Conservation (phyloP, 2,329 filamentous ascomycete species). For the Beauveria rudraprayagi region DNA sequence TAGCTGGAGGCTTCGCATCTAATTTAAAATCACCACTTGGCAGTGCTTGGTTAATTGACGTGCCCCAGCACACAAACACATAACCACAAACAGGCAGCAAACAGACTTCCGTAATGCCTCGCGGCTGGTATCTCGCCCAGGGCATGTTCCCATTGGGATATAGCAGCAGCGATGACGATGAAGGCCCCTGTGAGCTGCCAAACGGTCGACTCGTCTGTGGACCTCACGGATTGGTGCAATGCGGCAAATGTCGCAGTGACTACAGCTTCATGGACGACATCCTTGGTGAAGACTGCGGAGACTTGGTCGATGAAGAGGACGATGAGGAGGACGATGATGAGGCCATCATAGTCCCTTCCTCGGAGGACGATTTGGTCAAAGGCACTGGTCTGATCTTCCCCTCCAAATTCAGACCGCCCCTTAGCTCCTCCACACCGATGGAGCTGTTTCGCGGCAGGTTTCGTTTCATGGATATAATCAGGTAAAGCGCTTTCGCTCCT, state of each 20-base stretch:
- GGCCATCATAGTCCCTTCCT: neutral
- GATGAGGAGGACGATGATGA: neutral
- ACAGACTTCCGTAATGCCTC: conserved; percentile 9
- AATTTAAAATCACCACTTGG: too few species aligned
- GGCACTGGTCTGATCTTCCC: conserved; percentile 19
- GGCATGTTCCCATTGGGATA: conserved; percentile 11
- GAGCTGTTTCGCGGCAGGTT: conserved; percentile 20
- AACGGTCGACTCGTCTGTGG: conserved; percentile 29
- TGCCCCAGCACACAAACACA: neutral
- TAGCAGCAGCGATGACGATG: conserved; percentile 23
- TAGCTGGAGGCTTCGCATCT: too few species aligned
- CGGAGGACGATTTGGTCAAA: neutral
- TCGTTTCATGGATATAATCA: conserved; percentile 7
- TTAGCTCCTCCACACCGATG: conserved; percentile 11
- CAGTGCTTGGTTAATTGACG: too few species aligned
- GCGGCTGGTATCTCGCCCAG: conserved; percentile 12
- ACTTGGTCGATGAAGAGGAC: conserved; percentile 4
- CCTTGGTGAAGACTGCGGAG: conserved; percentile 15
- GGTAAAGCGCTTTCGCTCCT: conserved; percentile 14
- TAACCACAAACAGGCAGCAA: neutral
- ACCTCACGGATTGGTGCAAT: conserved; percentile 24
- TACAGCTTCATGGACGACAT: conserved; percentile 27
- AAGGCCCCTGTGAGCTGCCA: conserved; percentile 26
- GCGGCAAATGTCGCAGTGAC: conserved; percentile 26
- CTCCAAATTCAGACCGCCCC: conserved; percentile 15